Base-by-base conservation (phyloP, 164 flowering plant genomes). In the Chimonanthus praecox region DNA sequence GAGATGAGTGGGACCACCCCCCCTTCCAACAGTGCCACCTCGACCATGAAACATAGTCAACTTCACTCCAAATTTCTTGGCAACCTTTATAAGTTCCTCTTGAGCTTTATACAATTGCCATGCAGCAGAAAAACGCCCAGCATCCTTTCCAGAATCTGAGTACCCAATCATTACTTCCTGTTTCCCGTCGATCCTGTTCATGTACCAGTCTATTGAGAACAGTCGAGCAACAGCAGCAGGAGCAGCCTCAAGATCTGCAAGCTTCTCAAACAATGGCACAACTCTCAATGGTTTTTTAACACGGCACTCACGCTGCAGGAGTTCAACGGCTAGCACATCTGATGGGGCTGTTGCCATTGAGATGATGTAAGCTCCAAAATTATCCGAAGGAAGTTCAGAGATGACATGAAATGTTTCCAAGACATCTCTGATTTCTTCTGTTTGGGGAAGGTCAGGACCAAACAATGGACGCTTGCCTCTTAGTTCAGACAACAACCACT, bases 161-260 rank as follows among this genome's bases (percentile, higher is more conserved):
- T 95, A 95, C 47, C 99, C 99, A 76, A 95, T 90, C 99, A 96
- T 96, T 64, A 96, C 98, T 80, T 96, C 99, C 76, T 96, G 99
- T 82, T 94, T 96, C n/a, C 99, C 99, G 71, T 92, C 79, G 58
- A 93, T 93, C 70, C 91, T 82, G 73, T 89, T 80, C 72, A 75
- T 88, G 82, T 95, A 95, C 98, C 99, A 95, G 50, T 93, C 94
- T 18, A 95, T 84, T 3, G 99, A 93, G 84, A 95, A 95, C 6
- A 95, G 92, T 13, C 99, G 88, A 7, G 90, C 85, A 63, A 95
- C 72, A 50, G 99, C 97, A 78, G 97, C 99, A 64, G 99, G 99
- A 67, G 98, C 99, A 64, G 97, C 88, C 77, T 93, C 98, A 15
- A 95, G 83, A 83, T 95, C 99, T 3, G 87, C 98, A 67, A 95